A percentile compares a stretch with the other conserved stretches of the same genome.
These are phyloP conservation scores for Candida stauntonica DNA, from an alignment of 805 yeast genomes.

Conservation along the genomic window DNA sequence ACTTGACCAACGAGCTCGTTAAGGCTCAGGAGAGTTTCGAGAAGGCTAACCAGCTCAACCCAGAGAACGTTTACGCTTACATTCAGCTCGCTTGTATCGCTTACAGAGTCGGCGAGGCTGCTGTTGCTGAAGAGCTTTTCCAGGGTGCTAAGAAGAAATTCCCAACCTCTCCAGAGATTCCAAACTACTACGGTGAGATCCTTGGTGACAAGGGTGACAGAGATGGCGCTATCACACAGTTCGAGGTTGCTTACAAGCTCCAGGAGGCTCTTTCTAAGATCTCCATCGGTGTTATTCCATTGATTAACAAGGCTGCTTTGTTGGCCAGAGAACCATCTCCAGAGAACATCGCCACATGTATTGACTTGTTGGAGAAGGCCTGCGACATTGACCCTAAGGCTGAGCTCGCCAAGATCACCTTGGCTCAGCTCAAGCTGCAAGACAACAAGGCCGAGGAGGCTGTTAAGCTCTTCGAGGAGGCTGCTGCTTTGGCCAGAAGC, in stretches of 20 bases:
- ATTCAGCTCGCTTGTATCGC: constrained; percentile 91
- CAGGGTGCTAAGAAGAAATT: constrained; percentile 65
- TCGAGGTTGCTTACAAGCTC: constrained; percentile 79
- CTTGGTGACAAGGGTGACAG: constrained; percentile 76
- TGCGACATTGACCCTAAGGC: constrained; percentile 79
- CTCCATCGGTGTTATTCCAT: constrained; percentile 83
- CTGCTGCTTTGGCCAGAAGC: constrained; percentile 77
- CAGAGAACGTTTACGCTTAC: constrained; percentile 74
- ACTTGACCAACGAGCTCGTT: constrained; percentile 68
- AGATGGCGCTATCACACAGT: constrained; percentile 71
- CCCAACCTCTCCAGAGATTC: constrained; percentile 87
- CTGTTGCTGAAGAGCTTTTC: constrained; percentile 61
- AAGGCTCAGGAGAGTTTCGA: constrained; percentile 72
- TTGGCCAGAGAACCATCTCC: constrained; percentile 48
- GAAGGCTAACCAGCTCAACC: constrained; percentile 70
- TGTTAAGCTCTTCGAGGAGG: constrained; percentile 72
- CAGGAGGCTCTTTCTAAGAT: constrained; percentile 66
- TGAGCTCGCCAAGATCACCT: constrained; percentile 84
- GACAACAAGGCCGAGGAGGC: constrained; percentile 81
- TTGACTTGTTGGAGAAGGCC: constrained; percentile 66
- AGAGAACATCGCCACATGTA: constrained; percentile 51
- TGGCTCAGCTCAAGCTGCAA: constrained; percentile 88
- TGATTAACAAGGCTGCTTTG: constrained; percentile 82
- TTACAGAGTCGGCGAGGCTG: constrained; percentile 65
- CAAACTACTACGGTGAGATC: constrained; percentile 94